A percentile compares a stretch with the other conserved stretches of the same genome.
These are phyloP conservation scores for Solanum hybrid DNA, from an alignment of 305 asterid genomes.

Conservation along the genomic window DNA sequence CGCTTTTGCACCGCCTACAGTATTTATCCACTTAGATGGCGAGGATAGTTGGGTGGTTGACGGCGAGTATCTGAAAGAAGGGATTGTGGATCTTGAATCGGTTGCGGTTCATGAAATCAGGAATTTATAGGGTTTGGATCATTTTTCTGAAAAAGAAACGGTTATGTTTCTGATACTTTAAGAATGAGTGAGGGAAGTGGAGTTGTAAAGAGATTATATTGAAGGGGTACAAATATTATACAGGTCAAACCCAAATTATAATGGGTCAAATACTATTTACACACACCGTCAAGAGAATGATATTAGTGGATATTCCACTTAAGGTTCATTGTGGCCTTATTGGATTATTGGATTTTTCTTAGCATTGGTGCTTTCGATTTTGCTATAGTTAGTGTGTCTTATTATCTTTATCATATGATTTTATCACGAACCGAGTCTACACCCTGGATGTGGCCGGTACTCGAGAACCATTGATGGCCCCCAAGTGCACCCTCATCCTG, in stretches of 20 bases:
- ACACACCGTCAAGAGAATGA: constrained; percentile 36
- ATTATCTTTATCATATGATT: too few relatives aligned
- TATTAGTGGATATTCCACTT: background rate
- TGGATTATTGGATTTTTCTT: background rate
- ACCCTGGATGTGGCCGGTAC: too few relatives aligned
- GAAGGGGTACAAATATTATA: constrained; percentile 59
- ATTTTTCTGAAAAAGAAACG: background rate
- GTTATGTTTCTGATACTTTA: constrained; percentile 63
- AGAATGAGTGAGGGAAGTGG: constrained; percentile 27
- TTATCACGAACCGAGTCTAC: too few relatives aligned
- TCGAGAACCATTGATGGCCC: too few relatives aligned
- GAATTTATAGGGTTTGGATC: constrained; percentile 53
- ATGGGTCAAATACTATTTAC: constrained; percentile 28
- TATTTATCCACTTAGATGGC: background rate
- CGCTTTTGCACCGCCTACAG: background rate
- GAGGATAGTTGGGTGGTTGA: background rate
- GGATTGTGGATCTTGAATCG: constrained; percentile 54
- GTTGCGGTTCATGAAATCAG: constrained; percentile 23
- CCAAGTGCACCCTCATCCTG: too few relatives aligned
- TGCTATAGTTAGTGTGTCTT: background rate
- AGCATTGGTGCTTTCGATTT: background rate
- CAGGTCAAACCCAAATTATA: constrained; percentile 70
- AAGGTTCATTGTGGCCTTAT: too few relatives aligned
- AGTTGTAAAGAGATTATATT: constrained; percentile 34
- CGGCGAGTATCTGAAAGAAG: background rate